These are phyloP conservation scores for Eimeria acervulina DNA, from an alignment of 169 alveolate species.

Conservation along the genomic window DNA sequence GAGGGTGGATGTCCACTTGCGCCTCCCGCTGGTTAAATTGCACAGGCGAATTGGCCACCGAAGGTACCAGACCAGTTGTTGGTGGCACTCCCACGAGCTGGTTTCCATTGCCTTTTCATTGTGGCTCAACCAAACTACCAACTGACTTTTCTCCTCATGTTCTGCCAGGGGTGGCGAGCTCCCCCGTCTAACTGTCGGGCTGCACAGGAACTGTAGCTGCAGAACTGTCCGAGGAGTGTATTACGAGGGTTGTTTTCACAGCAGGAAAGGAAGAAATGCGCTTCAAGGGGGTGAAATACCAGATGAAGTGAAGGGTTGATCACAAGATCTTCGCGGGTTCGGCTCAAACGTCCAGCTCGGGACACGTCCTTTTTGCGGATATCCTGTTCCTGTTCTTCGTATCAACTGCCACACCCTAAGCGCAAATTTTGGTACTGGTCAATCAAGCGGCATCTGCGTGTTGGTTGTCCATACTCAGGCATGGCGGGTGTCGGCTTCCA, in stretches of 20 bases:
- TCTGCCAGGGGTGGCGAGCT: not conserved
- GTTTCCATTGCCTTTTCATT: not conserved
- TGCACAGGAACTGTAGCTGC: not conserved
- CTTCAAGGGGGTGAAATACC: not conserved
- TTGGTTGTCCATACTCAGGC: not conserved
- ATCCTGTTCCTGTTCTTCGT: not conserved
- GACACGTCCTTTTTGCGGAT: not conserved
- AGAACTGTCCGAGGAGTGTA: not conserved
- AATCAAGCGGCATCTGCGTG: not conserved
- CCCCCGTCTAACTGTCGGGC: not conserved
- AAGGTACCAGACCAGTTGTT: not conserved
- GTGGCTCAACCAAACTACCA: not conserved
- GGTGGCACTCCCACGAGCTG: not conserved
- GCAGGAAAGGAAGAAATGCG: not conserved
- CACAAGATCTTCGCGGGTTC: not conserved
- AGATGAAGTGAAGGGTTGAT: not conserved
- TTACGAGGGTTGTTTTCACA: not conserved
- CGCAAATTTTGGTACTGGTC: not conserved
- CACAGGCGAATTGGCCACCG: not conserved
- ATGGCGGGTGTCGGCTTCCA: conserved; percentile 3
- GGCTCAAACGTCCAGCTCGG: not conserved
- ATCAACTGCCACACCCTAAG: not conserved
- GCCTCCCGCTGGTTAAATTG: not conserved
- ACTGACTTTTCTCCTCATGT: not conserved
- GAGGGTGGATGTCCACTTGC: not conserved